These are phyloP conservation scores for Trichoderma polysporum DNA, from an alignment of 2,329 filamentous ascomycete genomes.

Conservation along the genomic window DNA sequence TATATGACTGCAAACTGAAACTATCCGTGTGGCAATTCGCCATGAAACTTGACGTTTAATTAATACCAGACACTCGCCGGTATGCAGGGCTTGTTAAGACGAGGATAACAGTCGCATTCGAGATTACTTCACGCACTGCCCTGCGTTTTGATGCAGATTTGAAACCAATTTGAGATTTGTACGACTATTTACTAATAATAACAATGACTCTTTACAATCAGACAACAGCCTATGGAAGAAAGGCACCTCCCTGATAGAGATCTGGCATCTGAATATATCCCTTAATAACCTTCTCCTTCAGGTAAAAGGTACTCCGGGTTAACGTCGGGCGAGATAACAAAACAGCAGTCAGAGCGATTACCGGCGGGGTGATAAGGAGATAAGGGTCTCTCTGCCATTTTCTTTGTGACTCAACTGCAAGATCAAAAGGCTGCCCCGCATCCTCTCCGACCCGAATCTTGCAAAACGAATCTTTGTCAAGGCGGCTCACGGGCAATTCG, in stretches of 20 bases:
- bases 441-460: not conserved
- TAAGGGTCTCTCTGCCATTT: constrained; percentile 17
- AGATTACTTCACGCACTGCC: not conserved
- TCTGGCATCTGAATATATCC: not conserved
- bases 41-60: not conserved
- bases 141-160: not conserved
- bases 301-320: not conserved
- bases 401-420: constrained; percentile 19
- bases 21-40: not conserved
- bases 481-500: not conserved
- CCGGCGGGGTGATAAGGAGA: constrained; percentile 22
- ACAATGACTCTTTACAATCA: not conserved
- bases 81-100: not conserved
- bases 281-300: constrained; percentile 1
- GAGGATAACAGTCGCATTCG: not conserved
- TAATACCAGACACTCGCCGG: not conserved
- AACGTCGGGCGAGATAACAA: constrained; percentile 6
- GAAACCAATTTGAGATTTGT: not conserved
- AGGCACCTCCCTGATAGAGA: constrained; percentile 1
- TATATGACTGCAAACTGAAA: not conserved
- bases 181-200: not conserved
- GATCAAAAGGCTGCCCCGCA: constrained; percentile 14
- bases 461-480: not conserved
- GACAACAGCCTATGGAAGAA: not conserved
- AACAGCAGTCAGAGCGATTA: constrained; percentile 5